A percentile compares a stretch with the other conserved stretches of the same genome.
Evolutionary conservation across 2,329 filamentous ascomycete genomes (phyloP).

Genomic region (Periconia macrospinosa): DNA sequence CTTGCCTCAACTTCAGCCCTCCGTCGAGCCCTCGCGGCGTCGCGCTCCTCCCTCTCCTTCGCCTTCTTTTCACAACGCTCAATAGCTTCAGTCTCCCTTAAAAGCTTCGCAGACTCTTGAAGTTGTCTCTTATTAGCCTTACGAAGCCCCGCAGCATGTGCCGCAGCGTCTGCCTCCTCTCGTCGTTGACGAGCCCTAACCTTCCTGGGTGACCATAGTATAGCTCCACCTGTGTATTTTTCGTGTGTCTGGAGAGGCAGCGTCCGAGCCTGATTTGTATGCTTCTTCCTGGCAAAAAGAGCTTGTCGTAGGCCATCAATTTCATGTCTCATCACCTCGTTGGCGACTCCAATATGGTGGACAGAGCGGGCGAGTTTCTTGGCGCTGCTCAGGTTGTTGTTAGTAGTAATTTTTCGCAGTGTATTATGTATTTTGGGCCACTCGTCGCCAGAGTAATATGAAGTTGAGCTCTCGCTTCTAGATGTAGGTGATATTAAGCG

Average conservation of each 20-base stretch:
- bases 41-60: too few relatives aligned
- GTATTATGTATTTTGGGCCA: conserved; percentile 9
- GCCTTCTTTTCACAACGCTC: too few relatives aligned
- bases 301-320: conserved; percentile 5
- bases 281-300: conserved; percentile 8
- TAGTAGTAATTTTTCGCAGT: background rate
- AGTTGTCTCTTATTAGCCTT: conserved; percentile 1
- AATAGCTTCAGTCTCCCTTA: background rate
- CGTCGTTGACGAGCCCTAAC: background rate
- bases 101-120: conserved; percentile 1
- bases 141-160: too few relatives aligned
- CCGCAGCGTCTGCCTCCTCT: background rate
- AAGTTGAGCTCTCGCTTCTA: background rate
- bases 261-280: conserved; percentile 4
- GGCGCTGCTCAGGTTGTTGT: background rate
- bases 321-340: conserved; percentile 7
- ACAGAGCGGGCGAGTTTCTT: too few relatives aligned
- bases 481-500: background rate
- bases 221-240: conserved; percentile 11
- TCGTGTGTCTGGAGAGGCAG: conserved; percentile 7
- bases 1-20: background rate
- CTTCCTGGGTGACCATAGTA: conserved; percentile 11
- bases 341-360: conserved; percentile 4
- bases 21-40: background rate
- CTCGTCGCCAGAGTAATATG: conserved; percentile 6